Evolutionary conservation across 495 filamentous ascomycete genomes (phyloP), one percentile per base, ranked within the genome.

Genomic region (Chaetomium fimeti): DNA sequence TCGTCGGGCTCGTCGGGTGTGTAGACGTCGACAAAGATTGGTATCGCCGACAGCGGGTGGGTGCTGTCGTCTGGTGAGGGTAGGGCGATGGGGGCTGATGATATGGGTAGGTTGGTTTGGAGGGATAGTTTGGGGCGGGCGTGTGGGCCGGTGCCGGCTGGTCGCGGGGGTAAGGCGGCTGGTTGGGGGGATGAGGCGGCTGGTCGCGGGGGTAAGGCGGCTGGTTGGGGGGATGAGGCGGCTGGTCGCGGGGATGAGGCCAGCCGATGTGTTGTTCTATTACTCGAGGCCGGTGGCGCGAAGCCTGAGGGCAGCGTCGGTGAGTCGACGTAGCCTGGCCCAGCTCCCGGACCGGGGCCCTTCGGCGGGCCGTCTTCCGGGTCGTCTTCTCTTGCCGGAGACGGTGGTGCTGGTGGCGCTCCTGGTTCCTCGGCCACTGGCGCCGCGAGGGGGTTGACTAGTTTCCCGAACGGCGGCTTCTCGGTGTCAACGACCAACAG

Each of bases 401-500:
- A n/a, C 16, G 64, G 22, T 13, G 55, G 55, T 32, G 36, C 24
- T 4, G 56, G 40, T 15, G 56, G 56, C 9, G 55, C 36, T 5
- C 36, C 36, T 12, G 55, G 55, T 16, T 58, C 55, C 0, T 15
- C 36, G 55, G 48, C 62, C 8, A 24, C 63, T 0, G 36, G 24
- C 45, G 58, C 60, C 29, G 48, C 43, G 8, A 61, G 43, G 2
- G 66, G 62, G 49, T 63, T 66, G 60, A 76, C 59, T 16, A 77
- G 64, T 25, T 68, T 73, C 2, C 65, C 72, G 22, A 71, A 73
- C 2, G 77, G 70, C 2, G 56, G 60, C 2, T 67, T 59, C 4
- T 76, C 71, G 4, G 86, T 86, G 73, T 90, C 84, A n/a, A 89
- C 85, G 1, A 90, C 77, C 29, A 91, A 73, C 32, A 89, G 72